Base-by-base conservation (phyloP, 805 yeast species). In the Schwanniomyces pseudopolymorphus region DNA sequence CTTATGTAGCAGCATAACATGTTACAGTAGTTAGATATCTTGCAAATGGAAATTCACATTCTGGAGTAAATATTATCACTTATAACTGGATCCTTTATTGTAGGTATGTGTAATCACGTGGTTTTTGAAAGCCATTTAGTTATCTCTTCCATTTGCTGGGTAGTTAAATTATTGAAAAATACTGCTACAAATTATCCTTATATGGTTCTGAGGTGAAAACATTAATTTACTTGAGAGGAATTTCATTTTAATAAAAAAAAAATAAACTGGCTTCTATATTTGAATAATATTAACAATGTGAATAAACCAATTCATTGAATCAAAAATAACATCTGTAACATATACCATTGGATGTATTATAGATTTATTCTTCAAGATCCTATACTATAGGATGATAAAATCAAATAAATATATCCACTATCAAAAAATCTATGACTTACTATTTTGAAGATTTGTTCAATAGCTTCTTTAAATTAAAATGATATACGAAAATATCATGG, bases 1-100 rank as follows among this genome's bases (percentile, higher is more conserved):
- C 62, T 49, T 78, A 77, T 17, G 75, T 43, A n/a, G 67, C 63
- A 0, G 81, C 81, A 54, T 60, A 65, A 39, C 76, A 70, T 1
- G 81, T 63, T 6, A 85, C 86, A 26, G 81, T 52, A 0, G 84
- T 81, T 3, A 86, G 87, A 52, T 81, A 86, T 5, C 87, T 86
- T 1, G 87, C 85, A 64, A 81, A 81, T 6, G 83, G 83, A 20
- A 81, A 55, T 52, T 81, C 85, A 2, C 39, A 35, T 2, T 35
- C 50, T 1, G 81, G 77, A 0, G 77, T 66, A 55, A 79, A 81
- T 3, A 81, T 81, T 26, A 83, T 63, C 5, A 80, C 60, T 44
- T 65, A 58, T 80, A 81, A 56, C 77, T 78, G 4, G 78, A 79
- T 5, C 56, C 54, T 1, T 22, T 8, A 49, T 50, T 0, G 75